Base-by-base conservation (phyloP, 495 filamentous ascomycete genomes). In the Darksidea phi region DNA sequence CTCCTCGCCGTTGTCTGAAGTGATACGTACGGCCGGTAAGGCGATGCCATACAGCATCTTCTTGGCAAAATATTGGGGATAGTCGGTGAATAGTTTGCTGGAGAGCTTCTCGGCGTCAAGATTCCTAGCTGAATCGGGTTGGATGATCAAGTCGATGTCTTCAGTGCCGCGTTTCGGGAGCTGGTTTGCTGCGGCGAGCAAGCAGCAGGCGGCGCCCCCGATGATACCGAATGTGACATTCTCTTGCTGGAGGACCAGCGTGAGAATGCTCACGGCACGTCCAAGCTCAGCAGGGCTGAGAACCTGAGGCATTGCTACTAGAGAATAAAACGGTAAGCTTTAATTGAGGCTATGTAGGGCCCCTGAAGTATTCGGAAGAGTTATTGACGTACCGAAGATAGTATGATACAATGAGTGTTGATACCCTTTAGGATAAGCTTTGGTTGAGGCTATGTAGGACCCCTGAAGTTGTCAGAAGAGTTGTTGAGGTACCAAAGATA, bases 211-310 rank as follows among this genome's bases (percentile, higher is more conserved):
- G 23, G 46, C 46, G 46, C 46, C 46, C 46, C 46, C 46, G 46
- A 48, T 48, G 46, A 48, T 48, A 48, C 46, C 46, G 23, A 48
- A 48, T 48, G 46, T 48, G 8, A 48, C 46, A 18, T 48, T 2
- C 8, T 48, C 23, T 23, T 48, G 46, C 23, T 48, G 46, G 46
- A 48, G 46, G 23, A 6, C 8, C 46, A 23, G 46, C 46, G 46
- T 48, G 15, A 48, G 46, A 18, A 48, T 48, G 46, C 46, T 48
- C 46, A 48, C 46, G 23, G 46, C 46, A 48, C 46, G 46, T 48
- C 46, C 7, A 48, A 48, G 46, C 23, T 48, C 46, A 23, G 2
- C 46, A 18, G 7, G 5, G 46, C 46, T 25, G 21, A 48, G 46
- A 25, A 23, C 46, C 23, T 6, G 5, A 48, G 46, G 23, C 46